Base-by-base conservation (phyloP, 306 rosid species). In the Trifolium fragiferum region DNA sequence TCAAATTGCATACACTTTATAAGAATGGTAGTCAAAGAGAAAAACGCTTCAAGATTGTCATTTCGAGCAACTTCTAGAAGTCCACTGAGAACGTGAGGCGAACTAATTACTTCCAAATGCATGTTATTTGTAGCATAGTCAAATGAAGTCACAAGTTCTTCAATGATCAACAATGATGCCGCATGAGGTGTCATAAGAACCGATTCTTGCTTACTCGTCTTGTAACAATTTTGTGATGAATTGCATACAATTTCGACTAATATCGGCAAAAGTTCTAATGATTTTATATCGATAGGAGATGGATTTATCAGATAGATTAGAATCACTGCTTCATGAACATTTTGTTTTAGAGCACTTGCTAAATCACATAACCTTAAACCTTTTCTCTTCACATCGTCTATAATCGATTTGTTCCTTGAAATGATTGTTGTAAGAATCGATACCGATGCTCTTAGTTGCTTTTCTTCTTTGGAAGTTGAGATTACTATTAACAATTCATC, bases 81-180 rank as follows among this genome's bases (percentile, higher is more conserved):
- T 68, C 96, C 86, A 35, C 81, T 69, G 41, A 90, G 89, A 78
- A 90, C 88, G 21, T 76, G 80, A 40, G 93, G 96, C 44, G 90
- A 90, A 76, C 87, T 88, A 78, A 90, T 87, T 40, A 84, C 84
- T 55, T 88, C 96, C 89, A 89, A 85, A 80, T 90, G 93, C 89
- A 69, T 77, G 80, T 87, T 85, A 82, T 88, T 89, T 10, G 89
- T 89, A 23, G 84, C 87, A 49, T 79, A 81, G 55, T 89, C 96
- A 75, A 88, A 84, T 69, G 93, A 87, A 75, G 96, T 85, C 70
- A 90, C 89, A 57, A 90, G 70, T 72, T 87, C 92, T 81, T 89
- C 92, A 40, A 87, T 89, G 59, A 90, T 89, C 96, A 88, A 87
- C 77, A 90, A 55, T 0, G 93, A 90, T 58, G 96, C 96, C 25